Conservation (phyloP, 2,329 filamentous ascomycete genomes). For the Fusarium multiceps region DNA sequence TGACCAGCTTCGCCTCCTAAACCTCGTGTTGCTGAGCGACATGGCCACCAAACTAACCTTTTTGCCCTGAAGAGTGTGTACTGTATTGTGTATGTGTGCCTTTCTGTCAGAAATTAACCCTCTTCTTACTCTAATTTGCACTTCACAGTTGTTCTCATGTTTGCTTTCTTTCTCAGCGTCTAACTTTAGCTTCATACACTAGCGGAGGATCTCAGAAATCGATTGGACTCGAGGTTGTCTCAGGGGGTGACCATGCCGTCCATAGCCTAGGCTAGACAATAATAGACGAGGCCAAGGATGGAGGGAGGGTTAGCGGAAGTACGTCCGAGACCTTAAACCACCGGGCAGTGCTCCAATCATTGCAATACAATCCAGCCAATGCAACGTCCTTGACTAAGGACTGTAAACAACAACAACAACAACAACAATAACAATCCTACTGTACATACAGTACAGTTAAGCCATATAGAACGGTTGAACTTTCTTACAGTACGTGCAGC, state of each 20-base stretch:
- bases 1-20: constrained; percentile 38
- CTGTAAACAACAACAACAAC: constrained; percentile 1
- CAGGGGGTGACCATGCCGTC: constrained; percentile 39
- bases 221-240: constrained; percentile 43
- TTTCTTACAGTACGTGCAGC: neutral
- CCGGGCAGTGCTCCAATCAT: constrained; percentile 10
- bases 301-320: constrained; percentile 16
- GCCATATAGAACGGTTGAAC: neutral
- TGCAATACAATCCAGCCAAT: constrained; percentile 23
- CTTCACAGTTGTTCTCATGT: constrained; percentile 2
- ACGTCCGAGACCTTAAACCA: constrained; percentile 36
- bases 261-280: constrained; percentile 35
- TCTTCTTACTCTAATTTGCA: constrained; percentile 8
- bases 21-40: constrained; percentile 40
- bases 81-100: neutral
- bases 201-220: constrained; percentile 33
- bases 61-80: neutral
- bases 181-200: constrained; percentile 33
- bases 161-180: constrained; percentile 27
- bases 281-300: constrained; percentile 31
- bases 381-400: neutral
- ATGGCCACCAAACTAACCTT: constrained; percentile 24
- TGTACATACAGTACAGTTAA: neutral
- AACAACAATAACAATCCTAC: constrained; percentile 23
- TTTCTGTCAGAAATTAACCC: neutral